Percentiles rank a stretch among this genome's conserved stretches.
Evolutionary conservation across 176 grass and related monocot genomes (phyloP).

Genomic region (Zoysia japonica): DNA sequence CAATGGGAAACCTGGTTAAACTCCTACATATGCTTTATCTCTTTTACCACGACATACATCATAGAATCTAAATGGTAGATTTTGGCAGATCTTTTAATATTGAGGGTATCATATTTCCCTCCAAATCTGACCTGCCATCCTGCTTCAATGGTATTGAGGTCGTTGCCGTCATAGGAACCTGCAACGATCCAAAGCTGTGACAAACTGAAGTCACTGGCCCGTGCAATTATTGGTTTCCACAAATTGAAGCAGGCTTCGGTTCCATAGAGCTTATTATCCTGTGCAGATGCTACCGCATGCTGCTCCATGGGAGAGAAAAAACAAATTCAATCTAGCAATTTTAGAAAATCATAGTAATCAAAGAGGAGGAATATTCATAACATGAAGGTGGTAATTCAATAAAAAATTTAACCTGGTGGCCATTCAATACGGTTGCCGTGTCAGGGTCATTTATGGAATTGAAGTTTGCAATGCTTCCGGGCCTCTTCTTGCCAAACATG

Average conservation of each 20-base stretch:
- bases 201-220: slow-evolving; percentile 71
- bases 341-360: not conserved
- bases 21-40: slow-evolving; percentile 27
- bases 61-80: slow-evolving; percentile 41
- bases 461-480: slow-evolving; percentile 48
- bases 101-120: slow-evolving; percentile 53
- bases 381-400: not conserved
- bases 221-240: slow-evolving; percentile 75
- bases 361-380: slow-evolving; percentile 9
- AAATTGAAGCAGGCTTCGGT: slow-evolving; percentile 45
- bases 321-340: slow-evolving; percentile 10
- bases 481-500: slow-evolving; percentile 67
- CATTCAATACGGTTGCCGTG: slow-evolving; percentile 30
- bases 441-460: slow-evolving; percentile 48
- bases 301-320: slow-evolving; percentile 27
- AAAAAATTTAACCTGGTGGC: slow-evolving; percentile 53
- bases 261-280: slow-evolving; percentile 70
- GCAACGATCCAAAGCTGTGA: slow-evolving; percentile 64
- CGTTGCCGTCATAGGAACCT: slow-evolving; percentile 45
- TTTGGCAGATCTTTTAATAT: slow-evolving; percentile 61
- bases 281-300: slow-evolving; percentile 82
- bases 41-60: slow-evolving; percentile 12
- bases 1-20: slow-evolving; percentile 10
- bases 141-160: slow-evolving; percentile 89
- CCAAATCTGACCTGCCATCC: slow-evolving; percentile 74